Evolutionary conservation across 768 basidiomycete species (phyloP), one percentile per base, ranked within the genome.

Genomic region (Boletus vinaceobasis): DNA sequence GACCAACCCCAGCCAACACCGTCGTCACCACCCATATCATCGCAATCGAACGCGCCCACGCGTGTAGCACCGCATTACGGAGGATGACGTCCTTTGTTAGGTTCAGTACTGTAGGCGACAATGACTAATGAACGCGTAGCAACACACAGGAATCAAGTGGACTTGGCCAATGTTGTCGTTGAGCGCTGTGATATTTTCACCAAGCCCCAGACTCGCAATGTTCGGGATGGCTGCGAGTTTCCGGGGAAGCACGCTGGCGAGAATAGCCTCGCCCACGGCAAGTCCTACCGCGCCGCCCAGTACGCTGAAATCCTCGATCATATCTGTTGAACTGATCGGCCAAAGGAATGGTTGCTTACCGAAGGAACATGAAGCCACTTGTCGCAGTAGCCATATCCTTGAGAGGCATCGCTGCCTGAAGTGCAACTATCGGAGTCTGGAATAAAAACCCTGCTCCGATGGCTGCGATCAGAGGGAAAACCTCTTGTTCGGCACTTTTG

Each of bases 371-470:
- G 59, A 86, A 87, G 0, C 87, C 82, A 1, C 84, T 84, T 83
- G 55, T 88, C 65, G 4, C 88, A 78, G 90, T 88, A 1, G 90
- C 89, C 88, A 93, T 91, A 58, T 91, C 88, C 56, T 83, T 84
- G 26, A 86, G 65, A 2, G 91, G 91, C 90, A 93, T 93, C 0
- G 90, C 85, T 14, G 89, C 87, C 69, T 93, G 91, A n/a, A 93
- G 70, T 10, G 78, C 86, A 54, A 90, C 86, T 14, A 90, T 71
- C 1, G 88, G 88, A 1, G 71, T 66, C 74, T 84, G 81, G 76
- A 87, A 86, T 39, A 90, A 69, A 59, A 76, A 78, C 0, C 87
- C 88, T 14, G 81, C 64, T 0, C 88, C 88, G 14, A 85, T 38
- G 6, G 86, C 80, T 13, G 86, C 77, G 29, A 91, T 67, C n/a